A percentile compares a stretch with the other conserved stretches of the same genome.
These are phyloP conservation scores for Cryptosporidium parvum DNA, from an alignment of 169 alveolate genomes.

Conservation along the genomic window DNA sequence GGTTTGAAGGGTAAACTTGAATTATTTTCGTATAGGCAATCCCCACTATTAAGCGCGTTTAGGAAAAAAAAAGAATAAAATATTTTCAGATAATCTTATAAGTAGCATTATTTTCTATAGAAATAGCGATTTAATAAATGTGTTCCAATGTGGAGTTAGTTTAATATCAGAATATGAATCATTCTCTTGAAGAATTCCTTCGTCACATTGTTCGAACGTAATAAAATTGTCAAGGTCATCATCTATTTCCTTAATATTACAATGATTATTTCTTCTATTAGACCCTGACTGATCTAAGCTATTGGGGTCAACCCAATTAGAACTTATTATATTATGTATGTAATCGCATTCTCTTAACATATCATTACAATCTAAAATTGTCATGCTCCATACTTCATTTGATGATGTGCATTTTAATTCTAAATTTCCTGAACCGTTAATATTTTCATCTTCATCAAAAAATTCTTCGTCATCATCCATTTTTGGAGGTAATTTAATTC, in stretches of 20 bases:
- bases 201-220: constrained; percentile 69
- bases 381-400: constrained; percentile 1
- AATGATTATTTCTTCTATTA: background rate
- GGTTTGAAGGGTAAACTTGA: background rate
- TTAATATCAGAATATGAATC: constrained; percentile 49
- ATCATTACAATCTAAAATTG: constrained; percentile 3
- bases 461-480: background rate
- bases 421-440: background rate
- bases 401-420: background rate
- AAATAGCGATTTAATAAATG: constrained; percentile 66
- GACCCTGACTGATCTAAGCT: background rate
- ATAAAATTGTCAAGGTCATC: constrained; percentile 49
- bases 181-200: constrained; percentile 53
- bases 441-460: background rate
- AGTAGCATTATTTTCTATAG: constrained; percentile 4
- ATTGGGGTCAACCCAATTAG: constrained; percentile 27
- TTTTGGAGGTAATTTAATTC: constrained; percentile 41
- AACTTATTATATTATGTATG: background rate
- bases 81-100: background rate
- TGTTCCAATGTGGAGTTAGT: constrained; percentile 65
- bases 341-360: constrained; percentile 38
- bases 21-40: background rate
- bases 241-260: constrained; percentile 12
- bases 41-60: constrained; percentile 73
- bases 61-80: constrained; percentile 1